A percentile compares a stretch with the other conserved stretches of the same genome.
Conservation (phyloP, 2,329 filamentous ascomycete species). For the Helminthosporium solani region DNA sequence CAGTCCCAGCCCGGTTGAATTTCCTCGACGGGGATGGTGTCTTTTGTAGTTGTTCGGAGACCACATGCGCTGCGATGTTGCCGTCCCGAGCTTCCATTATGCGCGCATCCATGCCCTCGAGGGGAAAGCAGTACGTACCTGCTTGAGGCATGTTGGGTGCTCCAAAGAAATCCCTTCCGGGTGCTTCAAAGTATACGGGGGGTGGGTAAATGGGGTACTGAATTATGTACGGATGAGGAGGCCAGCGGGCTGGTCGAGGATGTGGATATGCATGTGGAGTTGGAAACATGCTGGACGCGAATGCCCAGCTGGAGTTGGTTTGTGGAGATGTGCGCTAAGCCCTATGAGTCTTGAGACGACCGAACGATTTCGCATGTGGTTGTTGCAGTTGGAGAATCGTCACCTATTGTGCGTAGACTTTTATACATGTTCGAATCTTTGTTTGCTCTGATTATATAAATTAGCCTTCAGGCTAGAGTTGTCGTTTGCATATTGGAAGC, state of each 20-base stretch:
- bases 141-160: slow-evolving; percentile 11
- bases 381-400: not conserved
- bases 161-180: not conserved
- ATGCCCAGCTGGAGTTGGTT: not conserved
- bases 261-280: not conserved
- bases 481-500: not conserved
- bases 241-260: not conserved
- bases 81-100: not conserved
- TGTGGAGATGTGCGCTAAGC: not conserved
- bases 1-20: too few species aligned
- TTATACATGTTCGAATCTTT: not conserved
- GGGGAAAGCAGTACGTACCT: slow-evolving; percentile 10
- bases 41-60: not conserved
- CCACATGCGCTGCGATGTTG: not conserved
- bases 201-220: not conserved
- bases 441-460: not conserved
- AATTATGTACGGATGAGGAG: not conserved
- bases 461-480: not conserved
- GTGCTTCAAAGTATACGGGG: not conserved
- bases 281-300: not conserved
- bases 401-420: too few species aligned
- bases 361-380: not conserved
- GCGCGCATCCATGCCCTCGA: not conserved
- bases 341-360: not conserved
- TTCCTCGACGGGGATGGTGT: not conserved